Conservation (phyloP, 2,329 filamentous ascomycete genomes). For the Bretziella fagacearum region DNA sequence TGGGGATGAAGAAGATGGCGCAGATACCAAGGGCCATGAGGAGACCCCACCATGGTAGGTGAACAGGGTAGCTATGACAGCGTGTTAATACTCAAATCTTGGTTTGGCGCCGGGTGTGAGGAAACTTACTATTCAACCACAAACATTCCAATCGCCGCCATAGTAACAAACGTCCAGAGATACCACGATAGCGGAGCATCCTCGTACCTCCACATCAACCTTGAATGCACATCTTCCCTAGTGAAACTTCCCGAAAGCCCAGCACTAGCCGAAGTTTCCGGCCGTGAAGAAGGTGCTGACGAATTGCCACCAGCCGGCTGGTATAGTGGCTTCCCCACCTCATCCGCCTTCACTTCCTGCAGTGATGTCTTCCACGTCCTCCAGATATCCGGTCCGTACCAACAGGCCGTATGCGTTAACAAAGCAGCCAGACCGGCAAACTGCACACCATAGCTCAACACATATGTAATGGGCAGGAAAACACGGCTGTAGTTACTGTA, state of each 20-base stretch:
- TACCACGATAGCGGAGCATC: slow-evolving; percentile 77
- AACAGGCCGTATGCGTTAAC: slow-evolving; percentile 64
- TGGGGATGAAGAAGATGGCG: slow-evolving; percentile 70
- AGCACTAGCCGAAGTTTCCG: slow-evolving; percentile 11
- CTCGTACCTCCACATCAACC: slow-evolving; percentile 66
- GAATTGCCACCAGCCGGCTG: slow-evolving; percentile 29
- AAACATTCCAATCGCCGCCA: slow-evolving; percentile 66
- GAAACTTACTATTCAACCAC: slow-evolving; percentile 63
- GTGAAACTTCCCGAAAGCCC: slow-evolving; percentile 17
- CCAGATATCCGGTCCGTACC: slow-evolving; percentile 73
- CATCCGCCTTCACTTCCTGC: slow-evolving; percentile 38
- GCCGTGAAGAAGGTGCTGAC: slow-evolving; percentile 8
- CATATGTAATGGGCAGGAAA: slow-evolving; percentile 74
- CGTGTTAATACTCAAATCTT: neutral
- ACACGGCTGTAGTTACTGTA: slow-evolving; percentile 71
- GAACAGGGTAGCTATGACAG: slow-evolving; percentile 51
- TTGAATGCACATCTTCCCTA: slow-evolving; percentile 67
- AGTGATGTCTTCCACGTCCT: slow-evolving; percentile 56
- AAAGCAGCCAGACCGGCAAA: slow-evolving; percentile 69
- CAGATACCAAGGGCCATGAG: slow-evolving; percentile 64
- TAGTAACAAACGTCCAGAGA: slow-evolving; percentile 53
- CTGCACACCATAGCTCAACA: slow-evolving; percentile 70
- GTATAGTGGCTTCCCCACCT: slow-evolving; percentile 32
- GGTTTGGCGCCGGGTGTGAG: neutral
- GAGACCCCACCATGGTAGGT: slow-evolving; percentile 75